Conservation (phyloP, 2,329 filamentous ascomycete species). For the Microcyclospora pomicola region DNA sequence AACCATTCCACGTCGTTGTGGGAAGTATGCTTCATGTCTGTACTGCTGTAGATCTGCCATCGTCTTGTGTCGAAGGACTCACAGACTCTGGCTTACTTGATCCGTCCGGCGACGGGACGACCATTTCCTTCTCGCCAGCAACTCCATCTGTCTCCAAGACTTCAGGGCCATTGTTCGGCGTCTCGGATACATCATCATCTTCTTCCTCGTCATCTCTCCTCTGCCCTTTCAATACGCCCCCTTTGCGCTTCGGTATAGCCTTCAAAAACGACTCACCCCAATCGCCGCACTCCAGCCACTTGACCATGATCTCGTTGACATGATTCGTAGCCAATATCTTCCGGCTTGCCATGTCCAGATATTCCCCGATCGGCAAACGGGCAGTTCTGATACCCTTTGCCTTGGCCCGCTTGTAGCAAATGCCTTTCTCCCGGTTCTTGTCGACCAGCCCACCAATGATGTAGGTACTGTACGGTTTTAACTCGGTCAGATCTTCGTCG, state of each 20-base stretch:
- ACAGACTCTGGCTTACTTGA: too few species aligned
- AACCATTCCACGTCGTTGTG: too few species aligned
- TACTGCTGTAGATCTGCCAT: too few species aligned
- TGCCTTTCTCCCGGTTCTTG: conserved; percentile 87
- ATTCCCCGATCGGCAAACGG: conserved; percentile 87
- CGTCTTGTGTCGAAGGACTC: too few species aligned
- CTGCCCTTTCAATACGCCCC: conserved; percentile 46
- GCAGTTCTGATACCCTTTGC: conserved; percentile 71
- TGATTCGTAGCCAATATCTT: conserved; percentile 88
- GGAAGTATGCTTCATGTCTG: too few species aligned
- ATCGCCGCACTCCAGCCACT: conserved; percentile 78
- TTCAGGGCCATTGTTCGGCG: too few species aligned
- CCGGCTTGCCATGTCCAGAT: conserved; percentile 77
- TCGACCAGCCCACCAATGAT: conserved; percentile 91
- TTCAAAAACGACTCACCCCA: conserved; percentile 82
- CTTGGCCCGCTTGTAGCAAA: conserved; percentile 74
- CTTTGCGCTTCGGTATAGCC: conserved; percentile 85
- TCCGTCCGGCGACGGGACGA: too few species aligned
- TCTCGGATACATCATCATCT: conserved; percentile 1
- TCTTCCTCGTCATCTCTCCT: conserved; percentile 7
- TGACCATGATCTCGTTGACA: conserved; percentile 90
- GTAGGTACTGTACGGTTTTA: conserved; percentile 82
- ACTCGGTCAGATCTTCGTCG: conserved; percentile 63
- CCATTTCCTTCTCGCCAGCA: too few species aligned
- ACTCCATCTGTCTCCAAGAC: too few species aligned